Conservation (phyloP, 2,329 filamentous ascomycete genomes). For the Aspergillus cejpii region DNA sequence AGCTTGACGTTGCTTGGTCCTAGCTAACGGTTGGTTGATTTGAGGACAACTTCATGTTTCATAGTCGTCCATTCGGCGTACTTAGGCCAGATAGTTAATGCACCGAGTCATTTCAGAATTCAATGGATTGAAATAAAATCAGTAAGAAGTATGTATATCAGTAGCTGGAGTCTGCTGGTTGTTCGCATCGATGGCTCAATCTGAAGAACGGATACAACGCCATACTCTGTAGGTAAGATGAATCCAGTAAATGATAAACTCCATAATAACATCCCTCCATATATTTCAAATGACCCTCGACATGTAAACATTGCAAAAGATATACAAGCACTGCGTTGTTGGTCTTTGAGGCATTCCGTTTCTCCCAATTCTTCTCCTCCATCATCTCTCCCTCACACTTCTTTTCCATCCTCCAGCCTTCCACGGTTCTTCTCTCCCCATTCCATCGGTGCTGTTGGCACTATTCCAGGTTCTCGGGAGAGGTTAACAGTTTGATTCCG, state of each 20-base stretch:
- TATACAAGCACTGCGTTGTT: constrained; percentile 14
- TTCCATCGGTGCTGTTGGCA: not conserved
- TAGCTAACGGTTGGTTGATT: not conserved
- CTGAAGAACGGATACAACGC: too few species aligned
- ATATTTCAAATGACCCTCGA: too few species aligned
- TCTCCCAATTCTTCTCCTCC: constrained; percentile 1
- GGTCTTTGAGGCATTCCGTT: constrained; percentile 22
- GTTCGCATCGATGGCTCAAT: too few species aligned
- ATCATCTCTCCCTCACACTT: constrained; percentile 7
- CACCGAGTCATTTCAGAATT: not conserved
- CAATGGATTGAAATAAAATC: not conserved
- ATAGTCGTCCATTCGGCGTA: not conserved
- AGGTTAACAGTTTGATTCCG: not conserved
- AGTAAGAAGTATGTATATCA: too few species aligned
- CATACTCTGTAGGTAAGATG: too few species aligned
- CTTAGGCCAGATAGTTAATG: not conserved
- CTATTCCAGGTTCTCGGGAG: not conserved
- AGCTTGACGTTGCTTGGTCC: not conserved
- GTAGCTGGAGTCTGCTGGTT: too few species aligned
- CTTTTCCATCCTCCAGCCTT: constrained; percentile 2
- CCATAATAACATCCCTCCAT: too few species aligned
- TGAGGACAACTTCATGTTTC: not conserved
- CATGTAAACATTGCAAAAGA: too few species aligned
- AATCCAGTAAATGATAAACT: too few species aligned
- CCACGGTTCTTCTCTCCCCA: not conserved